These are phyloP conservation scores for Trapa incisa DNA, from an alignment of 345 rosid genomes.

Conservation along the genomic window DNA sequence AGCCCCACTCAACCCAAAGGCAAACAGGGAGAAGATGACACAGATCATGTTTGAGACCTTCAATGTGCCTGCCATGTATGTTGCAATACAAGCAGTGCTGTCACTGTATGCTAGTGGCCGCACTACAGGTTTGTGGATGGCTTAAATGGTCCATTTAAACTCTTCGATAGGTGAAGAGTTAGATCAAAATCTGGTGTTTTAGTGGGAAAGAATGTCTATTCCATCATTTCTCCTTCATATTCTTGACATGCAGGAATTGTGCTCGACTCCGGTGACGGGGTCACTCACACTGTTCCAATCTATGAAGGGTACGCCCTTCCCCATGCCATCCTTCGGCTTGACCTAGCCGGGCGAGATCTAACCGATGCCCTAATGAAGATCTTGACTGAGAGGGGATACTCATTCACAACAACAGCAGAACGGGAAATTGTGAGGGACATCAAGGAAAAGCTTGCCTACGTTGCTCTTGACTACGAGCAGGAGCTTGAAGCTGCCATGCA, in stretches of 20 bases:
- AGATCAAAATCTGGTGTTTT: too few species aligned
- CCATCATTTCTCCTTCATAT: neutral
- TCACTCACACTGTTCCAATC: conserved; percentile 18
- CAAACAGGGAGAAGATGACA: conserved; percentile 18
- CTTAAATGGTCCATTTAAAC: neutral
- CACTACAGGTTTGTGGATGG: conserved; percentile 9
- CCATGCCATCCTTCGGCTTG: conserved; percentile 15
- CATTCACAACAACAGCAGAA: conserved; percentile 33
- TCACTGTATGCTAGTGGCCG: conserved; percentile 19
- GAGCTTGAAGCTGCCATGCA: conserved; percentile 28
- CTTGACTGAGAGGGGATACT: conserved; percentile 17
- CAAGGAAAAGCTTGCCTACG: conserved; percentile 32
- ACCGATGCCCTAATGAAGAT: conserved; percentile 13
- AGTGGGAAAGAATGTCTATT: too few species aligned
- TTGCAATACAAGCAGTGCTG: conserved; percentile 19
- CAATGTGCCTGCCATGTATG: conserved; percentile 12
- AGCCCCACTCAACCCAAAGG: conserved; percentile 20
- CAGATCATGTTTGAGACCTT: conserved; percentile 23
- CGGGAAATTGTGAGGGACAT: conserved; percentile 40
- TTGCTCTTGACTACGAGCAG: conserved; percentile 32
- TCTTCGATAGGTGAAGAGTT: too few species aligned
- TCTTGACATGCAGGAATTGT: conserved; percentile 11
- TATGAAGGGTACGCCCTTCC: conserved; percentile 18
- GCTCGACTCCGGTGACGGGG: conserved; percentile 19
- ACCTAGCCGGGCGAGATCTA: conserved; percentile 17